phyloP scores from a whole-genome alignment of 805 yeast genomes.

The Candida germanica region DNA sequence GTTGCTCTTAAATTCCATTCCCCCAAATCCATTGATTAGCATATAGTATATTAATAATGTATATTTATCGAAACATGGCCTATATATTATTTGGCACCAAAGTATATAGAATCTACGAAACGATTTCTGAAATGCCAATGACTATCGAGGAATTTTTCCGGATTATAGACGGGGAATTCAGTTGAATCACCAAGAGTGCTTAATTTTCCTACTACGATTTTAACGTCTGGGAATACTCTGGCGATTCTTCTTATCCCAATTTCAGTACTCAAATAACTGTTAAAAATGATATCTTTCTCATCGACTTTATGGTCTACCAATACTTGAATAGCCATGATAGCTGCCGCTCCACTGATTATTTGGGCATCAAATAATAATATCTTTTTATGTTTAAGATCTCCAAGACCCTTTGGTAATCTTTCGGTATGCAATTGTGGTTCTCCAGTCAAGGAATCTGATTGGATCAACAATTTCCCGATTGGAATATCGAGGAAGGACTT shows the following conservation, averaged over 20 bases:
- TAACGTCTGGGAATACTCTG: conserved; percentile 69
- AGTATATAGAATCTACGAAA: conserved; percentile 73
- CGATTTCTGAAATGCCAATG: conserved; percentile 64
- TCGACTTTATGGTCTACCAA: conserved; percentile 74
- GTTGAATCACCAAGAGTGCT: conserved; percentile 37
- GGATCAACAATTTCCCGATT: conserved; percentile 82
- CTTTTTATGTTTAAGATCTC: conserved; percentile 26
- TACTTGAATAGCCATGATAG: conserved; percentile 90
- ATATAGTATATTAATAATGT: neutral
- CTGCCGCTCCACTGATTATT: conserved; percentile 87
- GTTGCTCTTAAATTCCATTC: conserved; percentile 45
- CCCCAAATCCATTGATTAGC: conserved; percentile 21
- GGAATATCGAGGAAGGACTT: conserved; percentile 74
- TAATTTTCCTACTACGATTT: conserved; percentile 66
- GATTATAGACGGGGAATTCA: conserved; percentile 21
- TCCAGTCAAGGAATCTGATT: conserved; percentile 84
- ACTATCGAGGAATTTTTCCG: conserved; percentile 42
- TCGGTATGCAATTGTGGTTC: conserved; percentile 92
- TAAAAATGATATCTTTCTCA: conserved; percentile 60
- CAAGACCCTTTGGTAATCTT: conserved; percentile 50
- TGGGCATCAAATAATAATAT: conserved; percentile 83
- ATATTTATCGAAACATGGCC: neutral
- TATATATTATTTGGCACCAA: conserved; percentile 51
- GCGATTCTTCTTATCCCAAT: conserved; percentile 70
- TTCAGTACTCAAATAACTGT: conserved; percentile 74